These are phyloP conservation scores for Marasmius tenuissimus DNA, from an alignment of 1,284 basidiomycete genomes.

Conservation along the genomic window DNA sequence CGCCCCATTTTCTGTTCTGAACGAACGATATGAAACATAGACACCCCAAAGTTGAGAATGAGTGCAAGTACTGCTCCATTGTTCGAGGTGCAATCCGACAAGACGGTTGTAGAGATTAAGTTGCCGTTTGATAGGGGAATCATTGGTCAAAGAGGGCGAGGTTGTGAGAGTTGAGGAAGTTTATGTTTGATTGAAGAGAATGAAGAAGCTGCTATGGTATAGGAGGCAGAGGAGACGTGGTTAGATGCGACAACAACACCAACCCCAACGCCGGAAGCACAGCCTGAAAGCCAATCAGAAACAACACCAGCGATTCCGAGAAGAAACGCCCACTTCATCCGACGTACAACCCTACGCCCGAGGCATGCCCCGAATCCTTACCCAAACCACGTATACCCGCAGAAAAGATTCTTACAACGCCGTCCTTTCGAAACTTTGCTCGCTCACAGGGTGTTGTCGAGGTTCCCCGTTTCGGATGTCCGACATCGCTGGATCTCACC, in stretches of 20 bases:
- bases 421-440: no score
- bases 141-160: conserved; percentile 83
- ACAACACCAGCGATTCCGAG: conserved; percentile 8
- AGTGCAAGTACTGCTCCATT: conserved; percentile 84
- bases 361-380: conserved; percentile 8
- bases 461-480: conserved; percentile 87
- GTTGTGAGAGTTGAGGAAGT: conserved; percentile 82
- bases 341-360: conserved; percentile 13
- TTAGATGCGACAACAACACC: not conserved
- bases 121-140: conserved; percentile 80
- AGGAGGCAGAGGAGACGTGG: conserved; percentile 16
- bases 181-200: conserved; percentile 85
- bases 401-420: conserved; percentile 59
- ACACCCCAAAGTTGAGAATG: no score
- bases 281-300: conserved; percentile 12
- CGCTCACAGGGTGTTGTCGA: no score
- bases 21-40: no score
- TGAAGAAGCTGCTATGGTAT: conserved; percentile 40
- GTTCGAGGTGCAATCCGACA: conserved; percentile 94
- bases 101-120: conserved; percentile 93
- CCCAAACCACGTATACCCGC: no score
- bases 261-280: conserved; percentile 11
- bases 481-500: conserved; percentile 84
- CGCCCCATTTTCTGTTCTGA: no score
- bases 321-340: conserved; percentile 17